Conservation (phyloP, 2,329 filamentous ascomycete genomes). For the Penicillium hordei region DNA sequence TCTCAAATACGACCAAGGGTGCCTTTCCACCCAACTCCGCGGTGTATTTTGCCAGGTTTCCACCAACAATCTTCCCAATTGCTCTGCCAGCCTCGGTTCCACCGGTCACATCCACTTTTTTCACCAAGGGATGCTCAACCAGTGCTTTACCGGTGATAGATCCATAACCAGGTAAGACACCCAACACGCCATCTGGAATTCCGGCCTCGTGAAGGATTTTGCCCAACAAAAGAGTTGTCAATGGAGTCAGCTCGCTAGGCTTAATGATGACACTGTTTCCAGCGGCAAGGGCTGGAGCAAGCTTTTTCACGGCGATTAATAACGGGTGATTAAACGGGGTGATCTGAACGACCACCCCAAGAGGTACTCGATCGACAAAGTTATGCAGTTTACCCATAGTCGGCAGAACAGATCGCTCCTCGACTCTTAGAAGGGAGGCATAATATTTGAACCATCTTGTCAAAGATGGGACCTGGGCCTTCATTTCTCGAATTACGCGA, state of each 20-base stretch:
- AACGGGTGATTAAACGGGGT: conserved; percentile 44
- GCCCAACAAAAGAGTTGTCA: conserved; percentile 45
- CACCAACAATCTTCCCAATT: conserved; percentile 33
- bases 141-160: conserved; percentile 43
- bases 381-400: conserved; percentile 50
- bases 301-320: conserved; percentile 41
- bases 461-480: conserved; percentile 62
- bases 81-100: conserved; percentile 34
- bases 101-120: conserved; percentile 39
- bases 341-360: conserved; percentile 43
- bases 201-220: conserved; percentile 45
- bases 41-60: conserved; percentile 36
- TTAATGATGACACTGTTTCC: conserved; percentile 44
- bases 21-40: conserved; percentile 43
- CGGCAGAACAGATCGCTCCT: conserved; percentile 65
- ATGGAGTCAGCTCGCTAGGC: conserved; percentile 44
- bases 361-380: conserved; percentile 37
- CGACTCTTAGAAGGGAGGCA: conserved; percentile 64
- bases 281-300: conserved; percentile 42
- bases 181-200: conserved; percentile 45
- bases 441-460: conserved; percentile 69
- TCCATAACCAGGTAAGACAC: conserved; percentile 56
- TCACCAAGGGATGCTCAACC: conserved; percentile 30
- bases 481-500: conserved; percentile 67
- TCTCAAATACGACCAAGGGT: conserved; percentile 36